A percentile compares a stretch with the other conserved stretches of the same genome.
These are phyloP conservation scores for Secale cereale DNA, from an alignment of 176 grass and related monocot genomes.

Conservation along the genomic window DNA sequence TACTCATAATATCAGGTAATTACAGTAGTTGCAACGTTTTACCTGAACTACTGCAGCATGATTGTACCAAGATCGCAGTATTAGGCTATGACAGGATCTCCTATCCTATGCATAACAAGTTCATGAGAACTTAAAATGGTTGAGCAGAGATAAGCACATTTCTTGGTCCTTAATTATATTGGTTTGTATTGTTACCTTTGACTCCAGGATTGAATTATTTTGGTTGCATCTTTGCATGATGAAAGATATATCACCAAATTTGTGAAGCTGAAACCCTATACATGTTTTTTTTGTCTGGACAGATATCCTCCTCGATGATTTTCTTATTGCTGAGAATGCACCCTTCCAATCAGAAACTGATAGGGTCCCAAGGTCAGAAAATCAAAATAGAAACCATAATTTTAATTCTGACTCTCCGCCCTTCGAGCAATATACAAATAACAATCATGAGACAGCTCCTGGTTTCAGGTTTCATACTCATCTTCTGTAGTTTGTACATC, in stretches of 20 bases:
- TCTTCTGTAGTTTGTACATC: constrained; percentile 5
- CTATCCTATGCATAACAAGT: constrained; percentile 15
- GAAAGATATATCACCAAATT: constrained; percentile 22
- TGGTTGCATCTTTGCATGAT: background rate
- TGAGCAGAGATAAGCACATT: constrained; percentile 4
- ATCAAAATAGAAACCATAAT: constrained; percentile 40
- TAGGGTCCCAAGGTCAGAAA: constrained; percentile 46
- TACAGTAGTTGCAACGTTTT: background rate
- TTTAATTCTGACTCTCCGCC: constrained; percentile 44
- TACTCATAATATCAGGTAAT: constrained; percentile 16
- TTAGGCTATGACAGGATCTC: background rate
- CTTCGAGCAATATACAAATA: constrained; percentile 54
- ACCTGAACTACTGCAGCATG: background rate
- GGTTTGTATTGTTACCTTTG: background rate
- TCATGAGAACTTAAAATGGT: constrained; percentile 9
- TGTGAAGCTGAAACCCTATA: constrained; percentile 17
- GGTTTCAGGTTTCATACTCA: constrained; percentile 47
- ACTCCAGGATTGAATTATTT: background rate
- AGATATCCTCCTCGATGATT: constrained; percentile 91
- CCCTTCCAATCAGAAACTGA: constrained; percentile 77
- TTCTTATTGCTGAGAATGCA: constrained; percentile 95
- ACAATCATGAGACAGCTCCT: constrained; percentile 39
- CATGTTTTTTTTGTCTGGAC: constrained; percentile 24
- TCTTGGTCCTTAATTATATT: constrained; percentile 23
- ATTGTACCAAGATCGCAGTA: background rate